Evolutionary conservation across 2,329 filamentous ascomycete genomes (phyloP).

Genomic region (Trichophyton verrucosum): DNA sequence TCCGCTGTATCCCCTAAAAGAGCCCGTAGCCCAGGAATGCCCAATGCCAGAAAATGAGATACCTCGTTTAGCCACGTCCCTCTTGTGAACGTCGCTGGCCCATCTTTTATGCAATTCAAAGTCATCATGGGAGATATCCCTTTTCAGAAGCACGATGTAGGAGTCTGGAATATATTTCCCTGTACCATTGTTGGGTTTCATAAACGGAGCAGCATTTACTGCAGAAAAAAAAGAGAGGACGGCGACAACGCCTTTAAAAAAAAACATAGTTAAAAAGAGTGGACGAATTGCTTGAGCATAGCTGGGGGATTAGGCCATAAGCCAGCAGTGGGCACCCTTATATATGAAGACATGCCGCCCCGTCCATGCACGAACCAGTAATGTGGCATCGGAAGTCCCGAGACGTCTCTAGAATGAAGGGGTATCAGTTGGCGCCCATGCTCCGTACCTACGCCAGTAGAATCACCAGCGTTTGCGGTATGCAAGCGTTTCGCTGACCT

Average conservation of each 20-base stretch:
- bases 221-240: background rate
- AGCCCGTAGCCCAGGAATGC: background rate
- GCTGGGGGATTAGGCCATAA: background rate
- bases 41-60: background rate
- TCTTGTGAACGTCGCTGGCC: background rate
- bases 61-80: background rate
- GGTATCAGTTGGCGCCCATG: no score
- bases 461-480: no score
- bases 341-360: background rate
- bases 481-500: no score
- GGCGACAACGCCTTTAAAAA: background rate
- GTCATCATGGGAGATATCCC: background rate
- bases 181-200: background rate
- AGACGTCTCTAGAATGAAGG: no score
- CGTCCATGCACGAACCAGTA: no score
- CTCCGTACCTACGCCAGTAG: no score
- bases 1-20: constrained; percentile 4
- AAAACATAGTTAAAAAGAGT: background rate
- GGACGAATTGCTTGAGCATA: background rate
- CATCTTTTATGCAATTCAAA: constrained; percentile 4
- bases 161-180: constrained; percentile 3
- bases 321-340: background rate
- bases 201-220: constrained; percentile 3
- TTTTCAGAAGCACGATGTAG: constrained; percentile 10
- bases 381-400: no score